Base-by-base conservation (phyloP, 2,329 filamentous ascomycete genomes). In the Blastomyces emzantsi region DNA sequence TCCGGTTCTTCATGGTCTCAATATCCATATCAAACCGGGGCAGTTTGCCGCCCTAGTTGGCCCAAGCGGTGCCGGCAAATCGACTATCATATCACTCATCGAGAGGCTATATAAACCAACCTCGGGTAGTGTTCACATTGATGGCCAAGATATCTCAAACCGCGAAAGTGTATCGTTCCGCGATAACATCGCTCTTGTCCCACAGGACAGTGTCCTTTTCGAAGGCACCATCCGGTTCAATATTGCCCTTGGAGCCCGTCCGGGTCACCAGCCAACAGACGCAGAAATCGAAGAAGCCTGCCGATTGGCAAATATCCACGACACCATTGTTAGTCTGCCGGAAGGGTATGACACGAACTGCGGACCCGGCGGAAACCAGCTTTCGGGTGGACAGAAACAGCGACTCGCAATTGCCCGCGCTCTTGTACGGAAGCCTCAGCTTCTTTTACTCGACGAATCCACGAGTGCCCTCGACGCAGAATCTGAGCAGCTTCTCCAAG, bases 171-270 rank as follows among this genome's bases (percentile, higher is more conserved):
- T 87, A 65, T 83, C 87, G 63, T 78, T 92, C n/a, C 82, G 89
- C 36, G 85, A 84, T 22, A 81, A 87, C 0, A 76, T 92, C 2
- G 87, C 87, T 60, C 90, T 92, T 68, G 91, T 92, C 63, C 88
- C 89, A 4, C 87, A 90, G 76, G 88, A 92, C 67, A 88, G 88
- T 0, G 87, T 90, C 1, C 80, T 92, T 19, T 91, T 92, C 75
- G 89, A 86, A 3, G 89, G 89, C 52, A 90, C 88, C 0, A 78
- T 92, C 39, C 81, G 88, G 60, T 85, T 81, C 64, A 92, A 92
- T 70, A 80, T 92, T 15, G 89, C 91, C 69, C 85, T 81, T 3
- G 79, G 79, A 8, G 60, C 62, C 13, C 49, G 64, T 11, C 75
- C 88, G 1, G 90, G 90, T 67, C 79, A 87, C 64, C 79, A 87